Base-by-base conservation (phyloP, 1,284 basidiomycete genomes). In the Austroboletus rostrupii region DNA sequence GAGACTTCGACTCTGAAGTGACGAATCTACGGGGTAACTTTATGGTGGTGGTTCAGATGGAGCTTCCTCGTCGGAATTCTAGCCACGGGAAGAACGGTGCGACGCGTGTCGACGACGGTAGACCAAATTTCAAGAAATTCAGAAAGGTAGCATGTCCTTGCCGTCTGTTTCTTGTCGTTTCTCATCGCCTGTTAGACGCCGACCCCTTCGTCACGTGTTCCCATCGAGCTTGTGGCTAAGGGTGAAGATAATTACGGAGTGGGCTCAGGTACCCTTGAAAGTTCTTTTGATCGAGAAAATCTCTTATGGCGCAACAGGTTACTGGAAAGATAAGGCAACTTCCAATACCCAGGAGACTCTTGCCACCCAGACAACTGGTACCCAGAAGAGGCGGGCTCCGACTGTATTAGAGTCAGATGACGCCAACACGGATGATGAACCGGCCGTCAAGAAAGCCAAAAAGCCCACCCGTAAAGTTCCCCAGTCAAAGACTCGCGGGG, bases 71-170 rank as follows among this genome's bases (percentile, higher is more conserved):
- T 17, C 67, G 46, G 14, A 32, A 43, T 36, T 36, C 53, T 11
- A 9, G 29, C 45, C 47, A 39, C 33, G 47, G 45, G 39, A 52
- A 49, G 45, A 54, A 58, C 59, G 53, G 53, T 71, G 6, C 70
- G 20, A 31, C 19, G 17, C 47, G 43, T 8, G 39, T 77, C 17
- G 86, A 83, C 78, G 69, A 77, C 48, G 81, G 81, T 1, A 73
- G 72, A 52, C 81, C 81, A 2, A 85, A 94, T 64, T 93, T 86
- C 69, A 94, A 94, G 67, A 93, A 89, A 70, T 94, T 94, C 64
- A 90, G 84, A 59, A 86, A 84, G 80, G 90, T 85, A 26, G 23
- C 40, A 74, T 62, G 2, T 31, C 36, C 38, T 33, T 44, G 23
- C 38, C 35, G 0, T 11, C 5, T n/a, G 36, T n/a, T 36, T 26